phyloP scores from a whole-genome alignment of 1,139 yeast genomes.

The Trichomonascaceae sp. region DNA sequence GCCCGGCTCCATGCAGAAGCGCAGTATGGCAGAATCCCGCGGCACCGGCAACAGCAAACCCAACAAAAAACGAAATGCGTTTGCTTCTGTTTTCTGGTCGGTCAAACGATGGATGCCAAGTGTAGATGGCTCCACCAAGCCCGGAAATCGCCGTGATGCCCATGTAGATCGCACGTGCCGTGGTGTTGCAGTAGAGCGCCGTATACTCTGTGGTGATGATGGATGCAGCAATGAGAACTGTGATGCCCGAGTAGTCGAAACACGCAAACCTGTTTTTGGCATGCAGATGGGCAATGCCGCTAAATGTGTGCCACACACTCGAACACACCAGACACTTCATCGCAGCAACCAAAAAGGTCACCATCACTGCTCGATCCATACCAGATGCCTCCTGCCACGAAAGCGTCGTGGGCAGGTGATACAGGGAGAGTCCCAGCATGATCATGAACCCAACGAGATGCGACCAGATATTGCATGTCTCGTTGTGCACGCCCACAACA shows the following conservation, averaged over 20 bases:
- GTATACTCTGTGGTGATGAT: conserved; percentile 78
- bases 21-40: conserved; percentile 49
- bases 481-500: conserved; percentile 64
- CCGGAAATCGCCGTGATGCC: conserved; percentile 56
- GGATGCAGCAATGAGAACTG: conserved; percentile 81
- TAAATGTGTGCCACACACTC: conserved; percentile 84
- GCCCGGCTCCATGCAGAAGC: conserved; percentile 41
- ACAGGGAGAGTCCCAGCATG: conserved; percentile 42
- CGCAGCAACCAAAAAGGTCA: conserved; percentile 57
- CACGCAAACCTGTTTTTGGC: conserved; percentile 74
- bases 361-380: conserved; percentile 42
- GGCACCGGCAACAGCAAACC: conserved; percentile 66
- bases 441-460: conserved; percentile 60
- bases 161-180: conserved; percentile 38
- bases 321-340: conserved; percentile 67
- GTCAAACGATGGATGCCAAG: conserved; percentile 88
- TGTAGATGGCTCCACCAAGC: conserved; percentile 55
- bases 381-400: conserved; percentile 30
- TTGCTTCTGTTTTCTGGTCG: conserved; percentile 70
- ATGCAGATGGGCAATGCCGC: conserved; percentile 55
- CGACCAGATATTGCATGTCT: conserved; percentile 88
- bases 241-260: conserved; percentile 90
- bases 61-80: conserved; percentile 71
- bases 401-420: conserved; percentile 45
- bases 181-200: conserved; percentile 52